These are phyloP conservation scores for Lactarius hatsudake DNA, from an alignment of 768 basidiomycete genomes.

Conservation along the genomic window DNA sequence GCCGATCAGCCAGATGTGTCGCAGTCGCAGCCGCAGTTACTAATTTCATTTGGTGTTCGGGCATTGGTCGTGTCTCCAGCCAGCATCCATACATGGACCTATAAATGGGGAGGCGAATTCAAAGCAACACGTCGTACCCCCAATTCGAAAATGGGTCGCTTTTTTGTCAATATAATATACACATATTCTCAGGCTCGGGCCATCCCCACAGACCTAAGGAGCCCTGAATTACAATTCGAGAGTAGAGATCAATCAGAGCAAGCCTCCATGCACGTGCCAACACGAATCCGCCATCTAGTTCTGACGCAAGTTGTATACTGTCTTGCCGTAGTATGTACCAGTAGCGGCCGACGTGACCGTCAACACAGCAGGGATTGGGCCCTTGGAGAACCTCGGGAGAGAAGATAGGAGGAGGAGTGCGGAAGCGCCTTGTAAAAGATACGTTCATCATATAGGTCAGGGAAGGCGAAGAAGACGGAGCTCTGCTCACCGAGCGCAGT, in stretches of 20 bases:
- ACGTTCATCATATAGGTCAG: neutral
- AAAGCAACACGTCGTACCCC: no score
- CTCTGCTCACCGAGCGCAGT: slow-evolving; percentile 60
- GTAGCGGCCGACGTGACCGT: slow-evolving; percentile 56
- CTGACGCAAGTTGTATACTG: slow-evolving; percentile 22
- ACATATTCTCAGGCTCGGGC: no score
- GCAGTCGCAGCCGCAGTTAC: no score
- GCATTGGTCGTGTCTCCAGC: no score
- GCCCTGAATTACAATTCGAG: neutral
- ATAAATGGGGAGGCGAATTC: no score
- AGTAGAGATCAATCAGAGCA: neutral
- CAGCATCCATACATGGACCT: no score
- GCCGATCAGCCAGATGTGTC: no score
- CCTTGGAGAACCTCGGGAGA: slow-evolving; percentile 63
- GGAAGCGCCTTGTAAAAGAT: slow-evolving; percentile 56
- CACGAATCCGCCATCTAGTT: neutral
- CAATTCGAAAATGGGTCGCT: no score
- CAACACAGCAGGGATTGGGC: slow-evolving; percentile 62
- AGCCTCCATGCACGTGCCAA: neutral
- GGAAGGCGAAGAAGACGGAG: neutral
- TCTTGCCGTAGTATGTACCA: slow-evolving; percentile 59
- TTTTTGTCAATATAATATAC: no score
- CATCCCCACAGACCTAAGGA: no score
- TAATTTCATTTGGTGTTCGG: no score
- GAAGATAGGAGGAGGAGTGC: slow-evolving; percentile 70